phyloP scores from a whole-genome alignment of 306 rosid species.

The Gastrolobium bilobum region DNA sequence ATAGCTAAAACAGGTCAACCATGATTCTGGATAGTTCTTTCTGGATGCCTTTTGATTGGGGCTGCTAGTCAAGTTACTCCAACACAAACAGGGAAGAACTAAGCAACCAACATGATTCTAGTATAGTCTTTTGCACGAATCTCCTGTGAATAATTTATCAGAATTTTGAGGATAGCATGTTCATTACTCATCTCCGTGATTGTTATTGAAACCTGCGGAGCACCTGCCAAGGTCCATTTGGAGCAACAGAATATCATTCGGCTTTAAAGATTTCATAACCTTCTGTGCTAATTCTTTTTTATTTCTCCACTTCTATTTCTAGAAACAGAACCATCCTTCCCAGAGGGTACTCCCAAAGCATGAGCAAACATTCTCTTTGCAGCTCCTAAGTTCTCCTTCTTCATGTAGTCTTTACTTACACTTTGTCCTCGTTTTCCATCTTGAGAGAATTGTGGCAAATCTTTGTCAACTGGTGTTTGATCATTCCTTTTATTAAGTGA shows the following conservation, averaged over 20 bases:
- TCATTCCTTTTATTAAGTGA: constrained; percentile 50
- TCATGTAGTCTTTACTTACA: constrained; percentile 61
- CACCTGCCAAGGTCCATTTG: constrained; percentile 34
- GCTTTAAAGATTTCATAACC: constrained; percentile 42
- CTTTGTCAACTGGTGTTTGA: constrained; percentile 53
- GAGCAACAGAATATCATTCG: constrained; percentile 43
- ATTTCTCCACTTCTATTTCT: constrained; percentile 57
- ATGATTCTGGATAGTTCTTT: constrained; percentile 36
- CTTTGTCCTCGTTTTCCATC: constrained; percentile 60
- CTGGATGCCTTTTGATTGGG: constrained; percentile 13
- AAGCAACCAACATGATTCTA: constrained; percentile 41
- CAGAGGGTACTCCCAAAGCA: constrained; percentile 82
- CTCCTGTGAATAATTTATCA: constrained; percentile 34
- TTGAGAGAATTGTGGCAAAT: constrained; percentile 45
- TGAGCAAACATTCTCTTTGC: constrained; percentile 95
- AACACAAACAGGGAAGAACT: constrained; percentile 42
- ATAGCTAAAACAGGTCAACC: constrained; percentile 40
- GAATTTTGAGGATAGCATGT: constrained; percentile 35
- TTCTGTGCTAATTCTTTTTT: constrained; percentile 53
- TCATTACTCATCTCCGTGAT: constrained; percentile 44
- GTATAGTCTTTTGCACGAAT: constrained; percentile 29
- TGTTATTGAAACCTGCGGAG: constrained; percentile 45
- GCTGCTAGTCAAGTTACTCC: constrained; percentile 37
- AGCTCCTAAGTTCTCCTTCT: constrained; percentile 90
- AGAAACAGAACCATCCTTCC: constrained; percentile 64